Base-by-base conservation (phyloP, 164 flowering plant species). In the Liquidambar formosana region DNA sequence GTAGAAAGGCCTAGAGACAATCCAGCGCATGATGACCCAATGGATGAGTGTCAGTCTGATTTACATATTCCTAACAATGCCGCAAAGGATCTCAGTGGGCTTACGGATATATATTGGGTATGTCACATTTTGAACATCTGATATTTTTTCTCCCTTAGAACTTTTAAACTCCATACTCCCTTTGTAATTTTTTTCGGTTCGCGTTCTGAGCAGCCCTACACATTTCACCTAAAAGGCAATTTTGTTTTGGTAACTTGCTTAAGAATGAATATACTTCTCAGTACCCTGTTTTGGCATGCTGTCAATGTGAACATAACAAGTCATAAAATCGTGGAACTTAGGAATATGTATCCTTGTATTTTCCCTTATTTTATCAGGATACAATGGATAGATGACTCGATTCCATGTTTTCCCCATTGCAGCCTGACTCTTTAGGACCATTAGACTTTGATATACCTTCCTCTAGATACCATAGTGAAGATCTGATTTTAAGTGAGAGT, bases 381-480 rank as follows among this genome's bases (percentile, higher is more conserved):
- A 23, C 13, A 16, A 19, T 33, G 25, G 53, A 59, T 23, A 61
- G 4, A 26, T 70, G 57, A 63, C 56, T 66, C 74, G 41, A 65
- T 66, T 70, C 56, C 27, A 41, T 77, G 64, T 59, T 65, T 38
- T 71, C 57, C 44, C 19, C 16, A 13, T 68, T 79, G 84, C 93
- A 93, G 98, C 89, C 98, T 22, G 99, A 95, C 52, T 95, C 99
- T 10, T 75, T 95, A 76, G 99, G 97, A 69, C 92, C 95, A 21
- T 74, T 95, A 57, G 99, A 95, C 72, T 73, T 95, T 86, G 98
- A 91, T 61, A 64, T 83, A 46, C 86, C 88, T 73, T 75, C 94
- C 5, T 78, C 84, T 52, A 88, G 85, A 72, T 93, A 89, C 80
- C 88, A 69, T 61, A 79, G 76, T 51, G 86, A 88, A 57, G 97